A percentile compares a stretch with the other conserved stretches of the same genome.
These are phyloP conservation scores for Lophiostoma macrostomum DNA, from an alignment of 495 filamentous ascomycete species.

Conservation along the genomic window DNA sequence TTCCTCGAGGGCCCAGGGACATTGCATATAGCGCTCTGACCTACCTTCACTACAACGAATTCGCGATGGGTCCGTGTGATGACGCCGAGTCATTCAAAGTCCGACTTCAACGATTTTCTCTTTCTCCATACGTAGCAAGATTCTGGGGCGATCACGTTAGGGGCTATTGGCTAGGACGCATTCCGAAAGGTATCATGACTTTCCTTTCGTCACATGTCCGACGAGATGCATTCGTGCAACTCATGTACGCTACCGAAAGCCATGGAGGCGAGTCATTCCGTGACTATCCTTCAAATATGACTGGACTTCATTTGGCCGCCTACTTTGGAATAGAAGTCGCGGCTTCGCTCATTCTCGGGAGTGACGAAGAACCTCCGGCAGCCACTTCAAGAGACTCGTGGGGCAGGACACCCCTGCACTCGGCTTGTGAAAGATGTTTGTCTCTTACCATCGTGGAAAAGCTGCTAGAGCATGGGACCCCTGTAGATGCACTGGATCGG, in stretches of 20 bases:
- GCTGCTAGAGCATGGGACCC: background rate
- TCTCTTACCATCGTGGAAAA: background rate
- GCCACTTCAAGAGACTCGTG: background rate
- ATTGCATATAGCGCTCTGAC: background rate
- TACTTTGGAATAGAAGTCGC: background rate
- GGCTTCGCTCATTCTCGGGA: background rate
- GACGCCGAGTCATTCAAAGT: background rate
- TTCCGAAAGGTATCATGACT: conserved; percentile 1
- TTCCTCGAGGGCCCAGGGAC: background rate
- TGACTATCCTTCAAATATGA: background rate
- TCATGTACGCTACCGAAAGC: background rate
- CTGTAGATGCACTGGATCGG: background rate
- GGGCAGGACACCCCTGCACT: conserved; percentile 2
- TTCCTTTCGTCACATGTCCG: background rate
- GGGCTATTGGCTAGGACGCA: background rate
- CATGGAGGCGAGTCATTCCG: background rate
- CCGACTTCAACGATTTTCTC: background rate
- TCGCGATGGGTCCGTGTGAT: background rate
- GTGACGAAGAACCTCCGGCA: background rate
- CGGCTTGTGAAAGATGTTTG: background rate
- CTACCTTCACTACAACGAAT: background rate
- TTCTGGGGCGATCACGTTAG: conserved; percentile 1
- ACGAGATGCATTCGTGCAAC: background rate
- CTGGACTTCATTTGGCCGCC: background rate
- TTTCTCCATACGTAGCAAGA: background rate